Evolutionary conservation across 1,139 yeast genomes (phyloP), one percentile per base, ranked within the genome.

Genomic region (Saccharomyces hybrid): DNA sequence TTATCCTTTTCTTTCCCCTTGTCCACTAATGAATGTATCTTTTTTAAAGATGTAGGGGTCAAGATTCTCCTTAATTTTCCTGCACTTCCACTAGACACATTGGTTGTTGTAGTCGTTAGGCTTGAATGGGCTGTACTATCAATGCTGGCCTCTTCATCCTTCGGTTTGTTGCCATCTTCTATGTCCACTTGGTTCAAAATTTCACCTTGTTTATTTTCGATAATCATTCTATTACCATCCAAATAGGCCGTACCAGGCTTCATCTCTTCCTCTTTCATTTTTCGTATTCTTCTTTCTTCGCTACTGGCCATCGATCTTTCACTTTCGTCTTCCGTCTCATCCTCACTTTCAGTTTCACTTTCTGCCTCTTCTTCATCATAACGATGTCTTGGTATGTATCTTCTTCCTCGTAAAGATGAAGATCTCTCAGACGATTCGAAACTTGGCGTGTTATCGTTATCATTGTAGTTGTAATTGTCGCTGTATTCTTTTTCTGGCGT

Each of bases 171-270:
- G 23, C 42, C 57, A 13, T 55, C 54, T 16, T 57, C 48, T n/a
- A 67, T 56, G 41, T 60, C 58, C 0, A 75, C 73, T 41, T 72
- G 66, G 38, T 81, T 82, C 50, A 91, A 65, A 47, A 89, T 77
- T 65, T 91, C 97, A 54, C 98, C 98, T 54, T 82, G 77, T 56
- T 78, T 80, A 70, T 89, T 95, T 68, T 91, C 98, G 57, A 91
- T 76, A 54, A 91, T 79, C 48, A 90, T 69, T 47, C 78, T 74
- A 48, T 74, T 65, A 28, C 96, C 96, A 65, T 88, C 96, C 57
- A 81, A 82, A 68, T 81, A 91, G 0, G 89, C 93, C 30, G 79
- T 74, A 1, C 56, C 57, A 47, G 65, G 63, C 14, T 53, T 56
- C n/a, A 57, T 50, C 54, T 64, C 68, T 16, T 57, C 60, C 47